These are phyloP conservation scores for Scutellaria galericulata DNA, from an alignment of 257 asterid species.

Conservation along the genomic window DNA sequence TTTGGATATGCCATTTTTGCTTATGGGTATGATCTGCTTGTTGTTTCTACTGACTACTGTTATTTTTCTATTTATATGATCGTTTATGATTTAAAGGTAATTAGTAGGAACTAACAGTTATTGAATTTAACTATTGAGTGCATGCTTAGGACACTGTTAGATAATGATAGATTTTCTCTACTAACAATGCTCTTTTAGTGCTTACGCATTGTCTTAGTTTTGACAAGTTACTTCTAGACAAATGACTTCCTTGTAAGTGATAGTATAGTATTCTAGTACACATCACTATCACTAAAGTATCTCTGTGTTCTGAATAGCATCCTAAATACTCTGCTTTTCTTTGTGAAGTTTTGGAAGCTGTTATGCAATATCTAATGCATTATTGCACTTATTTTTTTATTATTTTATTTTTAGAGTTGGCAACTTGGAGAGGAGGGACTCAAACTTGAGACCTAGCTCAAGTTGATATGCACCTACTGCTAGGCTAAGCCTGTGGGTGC, in stretches of 20 bases:
- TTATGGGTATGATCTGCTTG: conserved; percentile 60
- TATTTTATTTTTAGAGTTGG: too few species aligned
- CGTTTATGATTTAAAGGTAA: conserved; percentile 28
- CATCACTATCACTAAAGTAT: too few species aligned
- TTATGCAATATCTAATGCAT: background rate
- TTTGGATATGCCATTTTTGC: conserved; percentile 64
- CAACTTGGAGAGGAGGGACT: too few species aligned
- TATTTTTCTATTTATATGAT: conserved; percentile 22
- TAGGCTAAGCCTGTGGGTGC: too few species aligned
- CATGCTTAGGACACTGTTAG: conserved; percentile 15
- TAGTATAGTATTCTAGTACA: background rate
- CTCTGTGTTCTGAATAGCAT: background rate
- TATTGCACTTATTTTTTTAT: background rate
- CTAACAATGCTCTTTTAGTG: background rate
- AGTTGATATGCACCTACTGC: too few species aligned
- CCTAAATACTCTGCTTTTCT: background rate
- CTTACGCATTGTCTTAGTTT: background rate
- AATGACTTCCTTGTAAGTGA: background rate
- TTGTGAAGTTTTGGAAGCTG: background rate
- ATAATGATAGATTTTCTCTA: background rate
- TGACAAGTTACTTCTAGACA: conserved; percentile 12
- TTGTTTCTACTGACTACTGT: conserved; percentile 18
- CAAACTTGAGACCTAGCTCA: too few species aligned
- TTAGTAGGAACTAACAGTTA: background rate
- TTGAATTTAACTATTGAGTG: background rate